Base-by-base conservation (phyloP, 306 rosid genomes). In the Acacia acuminata region DNA sequence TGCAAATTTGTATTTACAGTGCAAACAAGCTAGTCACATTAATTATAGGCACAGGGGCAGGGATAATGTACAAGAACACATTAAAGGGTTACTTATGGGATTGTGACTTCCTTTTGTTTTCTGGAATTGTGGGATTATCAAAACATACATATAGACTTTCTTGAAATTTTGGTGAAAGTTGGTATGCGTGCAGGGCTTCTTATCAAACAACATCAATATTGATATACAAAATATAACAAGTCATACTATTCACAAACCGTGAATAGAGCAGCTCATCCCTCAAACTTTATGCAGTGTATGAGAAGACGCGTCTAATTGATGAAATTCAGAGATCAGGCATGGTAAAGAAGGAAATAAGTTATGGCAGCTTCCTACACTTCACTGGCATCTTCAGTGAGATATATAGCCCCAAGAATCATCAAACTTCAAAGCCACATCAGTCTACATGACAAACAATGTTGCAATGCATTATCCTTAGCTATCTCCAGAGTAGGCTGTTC, bases 401-500 rank as follows among this genome's bases (percentile, higher is more conserved):
- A 48, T 13, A 48, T 67, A 36, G 13, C 17, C 47, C 22, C 45
- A 2, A 10, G 25, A 24, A 77, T 81, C 68, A 73, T 47, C 50
- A 72, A 77, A 81, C 79, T 75, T 38, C 42, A 73, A 77, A 77
- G 76, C 69, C 67, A 22, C 50, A 64, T 30, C 50, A 60, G 40
- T 16, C 24, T 45, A 58, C 77, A 71, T 75, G 19, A 42, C 32
- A 76, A 82, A 17, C 82, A 82, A 42, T 64, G 30, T 53, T 73
- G 43, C n/a, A 71, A 34, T 76, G 10, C 84, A 76, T 76, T 40
- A 47, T 22, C 71, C 75, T 73, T 55, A 60, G 42, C 75, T 76
- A 83, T 47, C 74, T 38, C 12, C 76, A 71, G 10, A 53, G 13
- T 47, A 24, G 3, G 45, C 38, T 10, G 60, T 76, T 65, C 67